A percentile compares a stretch with the other conserved stretches of the same genome.
Conservation (phyloP, 768 basidiomycete species). For the Multifurca ochricompacta region DNA sequence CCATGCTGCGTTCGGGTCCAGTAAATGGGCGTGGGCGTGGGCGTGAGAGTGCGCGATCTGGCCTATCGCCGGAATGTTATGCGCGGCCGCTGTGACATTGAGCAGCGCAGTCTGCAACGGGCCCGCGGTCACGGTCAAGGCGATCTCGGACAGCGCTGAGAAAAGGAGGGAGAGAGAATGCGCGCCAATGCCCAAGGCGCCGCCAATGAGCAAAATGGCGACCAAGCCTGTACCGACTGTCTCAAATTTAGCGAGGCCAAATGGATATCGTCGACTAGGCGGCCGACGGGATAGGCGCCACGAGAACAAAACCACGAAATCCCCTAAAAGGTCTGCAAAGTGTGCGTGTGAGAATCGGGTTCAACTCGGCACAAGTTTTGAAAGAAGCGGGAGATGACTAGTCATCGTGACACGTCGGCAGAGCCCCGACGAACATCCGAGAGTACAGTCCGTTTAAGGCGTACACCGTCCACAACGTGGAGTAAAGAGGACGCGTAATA, state of each 20-base stretch:
- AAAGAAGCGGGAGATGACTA: background rate
- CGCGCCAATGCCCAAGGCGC: constrained; percentile 77
- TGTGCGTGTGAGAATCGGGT: background rate
- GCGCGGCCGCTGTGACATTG: constrained; percentile 46
- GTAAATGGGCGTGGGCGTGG: constrained; percentile 42
- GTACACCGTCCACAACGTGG: background rate
- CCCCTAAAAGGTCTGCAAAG: constrained; percentile 67
- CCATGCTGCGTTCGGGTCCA: constrained; percentile 96
- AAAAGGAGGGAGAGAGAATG: constrained; percentile 85
- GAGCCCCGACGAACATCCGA: background rate
- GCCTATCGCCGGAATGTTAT: constrained; percentile 39
- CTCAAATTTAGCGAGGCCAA: constrained; percentile 91
- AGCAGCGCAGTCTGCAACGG: constrained; percentile 55
- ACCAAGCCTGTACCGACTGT: constrained; percentile 90
- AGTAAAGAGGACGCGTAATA: background rate
- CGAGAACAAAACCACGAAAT: constrained; percentile 84
- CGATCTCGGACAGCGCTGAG: constrained; percentile 59
- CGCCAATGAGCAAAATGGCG: constrained; percentile 77
- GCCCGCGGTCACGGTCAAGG: constrained; percentile 57
- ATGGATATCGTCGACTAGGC: constrained; percentile 77
- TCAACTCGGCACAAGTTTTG: too few relatives aligned
- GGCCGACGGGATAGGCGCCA: constrained; percentile 79
- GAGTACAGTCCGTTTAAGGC: background rate
- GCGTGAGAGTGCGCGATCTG: constrained; percentile 40
- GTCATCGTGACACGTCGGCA: background rate